Conservation (phyloP, 2,329 filamentous ascomycete genomes). For the Phialocephala sp. region DNA sequence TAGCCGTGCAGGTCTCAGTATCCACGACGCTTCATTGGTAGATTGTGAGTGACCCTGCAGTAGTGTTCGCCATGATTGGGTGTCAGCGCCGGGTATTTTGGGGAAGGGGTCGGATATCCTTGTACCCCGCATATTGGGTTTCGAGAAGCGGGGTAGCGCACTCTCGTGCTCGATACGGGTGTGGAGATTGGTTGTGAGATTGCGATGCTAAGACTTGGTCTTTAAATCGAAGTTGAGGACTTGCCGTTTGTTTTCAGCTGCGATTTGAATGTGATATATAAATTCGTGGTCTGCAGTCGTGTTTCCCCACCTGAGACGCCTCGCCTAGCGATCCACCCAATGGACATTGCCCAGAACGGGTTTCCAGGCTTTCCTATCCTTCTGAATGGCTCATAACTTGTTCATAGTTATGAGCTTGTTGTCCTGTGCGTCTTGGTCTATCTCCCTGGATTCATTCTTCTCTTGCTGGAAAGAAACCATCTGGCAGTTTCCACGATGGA, state of each 20-base stretch:
- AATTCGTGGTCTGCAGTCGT: too few species aligned
- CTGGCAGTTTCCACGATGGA: slow-evolving; percentile 1
- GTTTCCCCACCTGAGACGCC: too few species aligned
- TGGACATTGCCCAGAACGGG: too few species aligned
- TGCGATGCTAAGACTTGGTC: too few species aligned
- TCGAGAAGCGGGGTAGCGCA: slow-evolving; percentile 9
- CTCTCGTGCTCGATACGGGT: background rate
- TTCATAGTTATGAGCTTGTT: too few species aligned
- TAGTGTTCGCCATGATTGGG: background rate
- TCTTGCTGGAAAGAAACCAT: background rate
- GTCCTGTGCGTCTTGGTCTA: too few species aligned
- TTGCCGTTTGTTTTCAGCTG: too few species aligned
- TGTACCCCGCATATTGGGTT: slow-evolving; percentile 9
- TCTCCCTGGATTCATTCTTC: background rate
- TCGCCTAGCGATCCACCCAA: too few species aligned
- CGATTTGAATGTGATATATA: too few species aligned
- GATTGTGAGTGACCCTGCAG: background rate
- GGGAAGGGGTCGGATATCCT: background rate
- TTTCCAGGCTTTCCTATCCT: too few species aligned
- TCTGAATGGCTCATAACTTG: too few species aligned
- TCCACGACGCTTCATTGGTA: background rate
- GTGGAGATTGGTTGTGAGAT: background rate
- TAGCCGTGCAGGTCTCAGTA: background rate
- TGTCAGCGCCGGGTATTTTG: slow-evolving; percentile 7
- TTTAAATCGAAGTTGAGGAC: too few species aligned